phyloP scores from a whole-genome alignment of 768 basidiomycete genomes.

The Galerina marginata region DNA sequence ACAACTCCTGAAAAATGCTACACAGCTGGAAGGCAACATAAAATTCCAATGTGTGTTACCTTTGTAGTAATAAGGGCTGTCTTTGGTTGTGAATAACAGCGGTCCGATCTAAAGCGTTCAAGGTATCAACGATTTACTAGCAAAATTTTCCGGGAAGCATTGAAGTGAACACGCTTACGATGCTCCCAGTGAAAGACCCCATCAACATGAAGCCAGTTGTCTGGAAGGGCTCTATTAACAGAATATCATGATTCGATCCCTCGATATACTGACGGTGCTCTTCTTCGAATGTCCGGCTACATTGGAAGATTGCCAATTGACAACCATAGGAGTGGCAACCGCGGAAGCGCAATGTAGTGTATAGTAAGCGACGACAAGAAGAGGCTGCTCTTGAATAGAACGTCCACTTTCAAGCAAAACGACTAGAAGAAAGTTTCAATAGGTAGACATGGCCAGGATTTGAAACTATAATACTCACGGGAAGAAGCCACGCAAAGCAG shows the following conservation, averaged over 20 bases:
- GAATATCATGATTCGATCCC: no score
- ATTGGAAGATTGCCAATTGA: conserved; percentile 38
- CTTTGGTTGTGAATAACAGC: conserved; percentile 16
- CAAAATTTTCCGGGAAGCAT: no score
- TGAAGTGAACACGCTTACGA: not conserved
- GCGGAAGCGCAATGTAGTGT: no score
- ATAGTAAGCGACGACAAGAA: no score
- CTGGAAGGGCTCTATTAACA: not conserved
- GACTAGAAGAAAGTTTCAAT: no score
- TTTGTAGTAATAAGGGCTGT: conserved; percentile 22
- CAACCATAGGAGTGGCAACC: no score
- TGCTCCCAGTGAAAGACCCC: conserved; percentile 10
- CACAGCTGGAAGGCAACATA: not conserved
- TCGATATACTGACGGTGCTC: conserved; percentile 9
- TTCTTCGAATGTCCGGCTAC: conserved; percentile 35
- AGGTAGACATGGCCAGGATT: no score
- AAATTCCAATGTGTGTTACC: conserved; percentile 1
- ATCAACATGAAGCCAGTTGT: conserved; percentile 14
- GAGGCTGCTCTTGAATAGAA: no score
- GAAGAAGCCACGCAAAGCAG: no score
- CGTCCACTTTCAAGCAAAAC: no score
- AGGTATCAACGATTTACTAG: no score
- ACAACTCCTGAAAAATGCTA: conserved; percentile 9
- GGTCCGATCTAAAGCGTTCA: conserved; percentile 12
- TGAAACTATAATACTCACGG: no score